Percentiles rank a stretch among this genome's conserved stretches.
phyloP scores from a whole-genome alignment of 2,329 filamentous ascomycete species.

The Alternaria gansuensis region DNA sequence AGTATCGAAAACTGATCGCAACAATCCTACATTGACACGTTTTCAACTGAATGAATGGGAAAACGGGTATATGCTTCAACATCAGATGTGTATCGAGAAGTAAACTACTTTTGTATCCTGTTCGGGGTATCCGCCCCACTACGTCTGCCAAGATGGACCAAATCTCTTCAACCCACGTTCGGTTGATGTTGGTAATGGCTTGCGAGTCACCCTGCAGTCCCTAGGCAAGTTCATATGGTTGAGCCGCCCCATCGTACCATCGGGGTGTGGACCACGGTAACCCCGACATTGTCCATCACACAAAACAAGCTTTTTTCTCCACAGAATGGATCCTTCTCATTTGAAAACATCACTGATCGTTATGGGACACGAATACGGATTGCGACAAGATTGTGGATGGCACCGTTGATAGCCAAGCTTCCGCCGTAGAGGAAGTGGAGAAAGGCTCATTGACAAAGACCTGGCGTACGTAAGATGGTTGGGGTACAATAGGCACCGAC shows the following conservation, averaged over 20 bases:
- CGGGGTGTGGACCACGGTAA: neutral
- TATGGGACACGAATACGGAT: conserved; percentile 5
- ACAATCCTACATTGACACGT: neutral
- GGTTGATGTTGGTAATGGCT: conserved; percentile 11
- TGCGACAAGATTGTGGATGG: conserved; percentile 7
- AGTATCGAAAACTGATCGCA: neutral
- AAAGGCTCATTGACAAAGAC: conserved; percentile 24
- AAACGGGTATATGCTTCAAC: neutral
- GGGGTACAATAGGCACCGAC: conserved; percentile 17
- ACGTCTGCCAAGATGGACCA: conserved; percentile 30
- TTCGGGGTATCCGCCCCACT: conserved; percentile 17
- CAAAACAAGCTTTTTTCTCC: conserved; percentile 16
- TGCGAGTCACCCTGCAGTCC: conserved; percentile 9
- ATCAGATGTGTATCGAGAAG: neutral
- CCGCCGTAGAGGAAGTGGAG: conserved; percentile 36
- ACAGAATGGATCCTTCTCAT: conserved; percentile 7
- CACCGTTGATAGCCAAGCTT: conserved; percentile 34
- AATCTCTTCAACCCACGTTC: conserved; percentile 6
- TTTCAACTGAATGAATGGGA: neutral
- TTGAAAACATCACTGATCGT: neutral
- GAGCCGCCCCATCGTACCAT: conserved; percentile 5
- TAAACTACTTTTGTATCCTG: conserved; percentile 30
- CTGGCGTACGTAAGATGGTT: conserved; percentile 41
- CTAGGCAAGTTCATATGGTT: conserved; percentile 7
- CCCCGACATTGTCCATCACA: conserved; percentile 8